Conservation (phyloP, 495 filamentous ascomycete genomes). For the Lasiosphaeria miniovina region DNA sequence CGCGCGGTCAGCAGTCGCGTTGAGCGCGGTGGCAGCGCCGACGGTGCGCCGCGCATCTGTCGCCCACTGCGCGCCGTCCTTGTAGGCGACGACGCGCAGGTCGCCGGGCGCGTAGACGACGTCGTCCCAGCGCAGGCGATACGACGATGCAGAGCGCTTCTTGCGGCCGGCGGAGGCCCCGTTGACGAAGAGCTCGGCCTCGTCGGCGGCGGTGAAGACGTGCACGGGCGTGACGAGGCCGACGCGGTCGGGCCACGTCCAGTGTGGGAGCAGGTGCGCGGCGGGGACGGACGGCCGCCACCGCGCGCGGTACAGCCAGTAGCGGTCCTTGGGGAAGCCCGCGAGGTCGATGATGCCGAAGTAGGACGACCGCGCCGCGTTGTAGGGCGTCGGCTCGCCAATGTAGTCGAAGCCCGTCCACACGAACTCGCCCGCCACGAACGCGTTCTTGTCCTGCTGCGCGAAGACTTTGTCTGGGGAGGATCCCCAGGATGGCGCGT, state of each 20-base stretch:
- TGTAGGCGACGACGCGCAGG: slow-evolving; percentile 43
- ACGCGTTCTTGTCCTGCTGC: slow-evolving; percentile 43
- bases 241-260: slow-evolving; percentile 49
- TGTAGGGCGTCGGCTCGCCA: slow-evolving; percentile 49
- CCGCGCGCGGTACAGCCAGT: slow-evolving; percentile 47
- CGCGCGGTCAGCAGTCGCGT: slow-evolving; percentile 36
- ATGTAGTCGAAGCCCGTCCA: slow-evolving; percentile 53
- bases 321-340: slow-evolving; percentile 51
- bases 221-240: slow-evolving; percentile 48
- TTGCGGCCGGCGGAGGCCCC: slow-evolving; percentile 39
- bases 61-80: slow-evolving; percentile 44
- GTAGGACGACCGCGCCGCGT: slow-evolving; percentile 44
- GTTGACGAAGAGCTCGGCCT: slow-evolving; percentile 52
- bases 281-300: slow-evolving; percentile 41
- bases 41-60: slow-evolving; percentile 35
- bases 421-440: slow-evolving; percentile 49
- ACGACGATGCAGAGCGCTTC: slow-evolving; percentile 30
- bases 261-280: slow-evolving; percentile 51
- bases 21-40: slow-evolving; percentile 32
- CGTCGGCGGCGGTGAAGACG: slow-evolving; percentile 45
- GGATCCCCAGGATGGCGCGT: slow-evolving; percentile 39
- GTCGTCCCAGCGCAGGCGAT: slow-evolving; percentile 50
- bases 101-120: slow-evolving; percentile 45
- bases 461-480: slow-evolving; percentile 49
- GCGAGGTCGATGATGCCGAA: slow-evolving; percentile 51